phyloP scores from a whole-genome alignment of 2,329 filamentous ascomycete genomes.

The Fusarium drepaniforme region DNA sequence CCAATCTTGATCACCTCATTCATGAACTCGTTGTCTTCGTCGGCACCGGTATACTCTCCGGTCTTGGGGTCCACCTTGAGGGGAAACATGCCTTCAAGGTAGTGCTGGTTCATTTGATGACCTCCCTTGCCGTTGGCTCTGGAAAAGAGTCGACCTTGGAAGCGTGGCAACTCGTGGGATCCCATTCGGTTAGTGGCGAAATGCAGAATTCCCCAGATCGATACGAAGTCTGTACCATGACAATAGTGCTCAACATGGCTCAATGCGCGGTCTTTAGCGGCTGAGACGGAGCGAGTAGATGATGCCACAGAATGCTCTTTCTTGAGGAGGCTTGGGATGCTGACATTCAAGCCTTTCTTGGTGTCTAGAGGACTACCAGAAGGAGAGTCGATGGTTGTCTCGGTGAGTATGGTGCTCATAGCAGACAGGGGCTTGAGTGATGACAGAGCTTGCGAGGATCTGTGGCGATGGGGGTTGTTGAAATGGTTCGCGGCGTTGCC shows the following conservation, averaged over 20 bases:
- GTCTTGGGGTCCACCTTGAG: constrained; percentile 57
- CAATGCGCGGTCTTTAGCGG: constrained; percentile 65
- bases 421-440: constrained; percentile 50
- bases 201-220: constrained; percentile 79
- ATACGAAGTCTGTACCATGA: constrained; percentile 79
- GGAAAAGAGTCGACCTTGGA: constrained; percentile 72
- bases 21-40: constrained; percentile 70
- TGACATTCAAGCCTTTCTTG: constrained; percentile 23
- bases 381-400: constrained; percentile 49
- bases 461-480: constrained; percentile 76
- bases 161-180: constrained; percentile 65
- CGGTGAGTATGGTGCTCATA: constrained; percentile 50
- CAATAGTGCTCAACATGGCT: constrained; percentile 85
- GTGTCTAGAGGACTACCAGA: constrained; percentile 33
- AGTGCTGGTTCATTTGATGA: constrained; percentile 72
- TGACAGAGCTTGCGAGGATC: constrained; percentile 56
- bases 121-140: constrained; percentile 63
- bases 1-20: constrained; percentile 65
- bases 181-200: constrained; percentile 64
- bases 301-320: constrained; percentile 47
- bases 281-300: constrained; percentile 51
- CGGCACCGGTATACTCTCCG: constrained; percentile 56
- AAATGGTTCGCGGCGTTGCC: constrained; percentile 85
- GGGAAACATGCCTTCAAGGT: constrained; percentile 72
- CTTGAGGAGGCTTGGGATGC: constrained; percentile 26